Conservation (phyloP, 305 asterid genomes). For the Rubia peregrina region DNA sequence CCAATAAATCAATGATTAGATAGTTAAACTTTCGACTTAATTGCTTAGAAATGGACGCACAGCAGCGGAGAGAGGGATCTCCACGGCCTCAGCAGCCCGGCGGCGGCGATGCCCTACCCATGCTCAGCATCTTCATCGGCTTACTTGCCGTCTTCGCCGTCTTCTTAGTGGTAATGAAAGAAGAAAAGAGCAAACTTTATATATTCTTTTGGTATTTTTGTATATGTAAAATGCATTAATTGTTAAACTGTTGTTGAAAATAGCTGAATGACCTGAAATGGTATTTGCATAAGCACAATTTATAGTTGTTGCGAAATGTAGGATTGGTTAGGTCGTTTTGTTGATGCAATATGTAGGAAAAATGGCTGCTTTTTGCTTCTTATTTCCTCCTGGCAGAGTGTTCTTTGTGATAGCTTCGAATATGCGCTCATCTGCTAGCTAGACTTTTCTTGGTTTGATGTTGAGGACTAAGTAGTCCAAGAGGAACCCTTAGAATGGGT, state of each 20-base stretch:
- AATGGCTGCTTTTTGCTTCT: background rate
- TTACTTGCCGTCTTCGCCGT: slow-evolving; percentile 36
- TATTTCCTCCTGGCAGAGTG: background rate
- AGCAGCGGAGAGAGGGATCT: slow-evolving; percentile 41
- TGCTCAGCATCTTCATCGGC: slow-evolving; percentile 32
- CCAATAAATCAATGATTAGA: background rate
- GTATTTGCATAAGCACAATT: background rate
- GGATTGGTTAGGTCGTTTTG: background rate
- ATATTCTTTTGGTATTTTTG: background rate
- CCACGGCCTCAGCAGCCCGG: slow-evolving; percentile 29
- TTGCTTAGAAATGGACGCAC: slow-evolving; percentile 20
- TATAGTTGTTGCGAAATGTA: background rate
- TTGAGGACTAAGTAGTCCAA: background rate
- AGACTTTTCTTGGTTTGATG: background rate
- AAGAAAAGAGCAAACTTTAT: background rate
- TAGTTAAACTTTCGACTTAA: background rate
- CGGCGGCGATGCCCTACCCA: slow-evolving; percentile 42
- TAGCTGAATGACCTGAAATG: background rate
- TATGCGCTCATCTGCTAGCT: background rate
- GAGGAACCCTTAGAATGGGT: background rate
- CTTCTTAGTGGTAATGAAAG: background rate
- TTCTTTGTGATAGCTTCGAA: background rate
- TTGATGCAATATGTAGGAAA: background rate
- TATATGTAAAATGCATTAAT: background rate
- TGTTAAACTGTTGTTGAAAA: background rate